Evolutionary conservation across 192 early-diverging fungal genomes (phyloP), one percentile per base, ranked within the genome.

Genomic region (Coemansia brasiliensis): DNA sequence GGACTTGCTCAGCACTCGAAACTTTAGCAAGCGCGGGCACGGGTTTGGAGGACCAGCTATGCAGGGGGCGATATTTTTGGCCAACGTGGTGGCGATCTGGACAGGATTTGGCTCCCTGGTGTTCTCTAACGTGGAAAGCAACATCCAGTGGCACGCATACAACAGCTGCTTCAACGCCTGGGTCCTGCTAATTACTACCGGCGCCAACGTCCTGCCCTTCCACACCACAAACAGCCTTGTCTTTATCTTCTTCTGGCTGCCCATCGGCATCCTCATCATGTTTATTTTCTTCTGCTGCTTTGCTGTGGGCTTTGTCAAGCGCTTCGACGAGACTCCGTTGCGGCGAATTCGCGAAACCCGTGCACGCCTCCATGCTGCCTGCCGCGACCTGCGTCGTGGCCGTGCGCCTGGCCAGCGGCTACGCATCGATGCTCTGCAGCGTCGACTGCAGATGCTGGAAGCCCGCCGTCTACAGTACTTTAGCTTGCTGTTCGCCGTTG

Each of bases 221-320:
- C 20, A 44, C 21, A 80, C 77, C 2, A 45, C 52, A 35, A 74
- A 67, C 55, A 80, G 77, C 63, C 65, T 69, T 49, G 52, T 74
- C 9, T 80, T 80, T 42, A 58, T 74, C 6, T 67, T 80, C 38
- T 80, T 80, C 62, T 80, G 77, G 77, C 67, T 80, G 21, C 77
- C 77, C n/a, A 52, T 73, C 39, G 77, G 77, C 29, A 35, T 74
- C 55, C 61, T 74, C 22, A 41, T 80, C n/a, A 74, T 80, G 72
- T 66, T 80, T 55, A 67, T 67, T 18, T 80, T 59, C 38, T 69
- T 66, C 43, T 65, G 62, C 55, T 70, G 71, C 67, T 70, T 80
- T 57, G 77, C 59, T 52, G 39, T 60, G 10, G 77, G 77, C 50
- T 54, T 62, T 26, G 57, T 80, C 26, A 59, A 70, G 41, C 63